Evolutionary conservation across 2,329 filamentous ascomycete genomes (phyloP), one percentile per base, ranked within the genome.

Genomic region (Pseudocercospora fuligena): DNA sequence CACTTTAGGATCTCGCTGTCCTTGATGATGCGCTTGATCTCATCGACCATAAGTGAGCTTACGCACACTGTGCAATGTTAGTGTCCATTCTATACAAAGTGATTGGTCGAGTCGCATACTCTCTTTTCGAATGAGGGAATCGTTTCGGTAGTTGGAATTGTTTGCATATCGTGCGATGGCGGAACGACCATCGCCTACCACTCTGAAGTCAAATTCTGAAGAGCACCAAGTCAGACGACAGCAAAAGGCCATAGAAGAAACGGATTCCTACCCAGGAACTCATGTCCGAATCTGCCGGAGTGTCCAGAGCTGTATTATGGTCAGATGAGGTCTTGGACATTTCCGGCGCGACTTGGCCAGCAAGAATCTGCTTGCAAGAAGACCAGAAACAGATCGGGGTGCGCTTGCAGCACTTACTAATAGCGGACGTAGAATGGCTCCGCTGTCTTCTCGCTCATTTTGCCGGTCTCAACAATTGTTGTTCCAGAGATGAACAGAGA

Each of bases 71-170:
- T 65, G 2, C 7, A 2, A 29, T 43, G 31, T 65, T n/a, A 60
- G 57, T n/a, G 33, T 43, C 51, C 23, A 27, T 23, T 27, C 47
- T 23, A 16, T 9, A 5, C 11, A 23, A 51, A 27, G 19, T 16
- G 5, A 51, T 25, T n/a, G 23, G 27, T 57, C 54, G 27, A 47
- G 51, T 33, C 53, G 69, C 93, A 74, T 85, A 97, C 95, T 99
- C 85, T 99, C 95, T 94, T 99, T 99, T 72, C 95, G 91, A 78
- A 99, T 99, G 73, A 99, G 84, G 70, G 94, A 97, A 79, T 99
- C 95, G 82, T 99, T 99, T 77, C 95, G 90, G 83, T 99, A 99
- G 82, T 99, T 99, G 65, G 94, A 98, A 82, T 99, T 99, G 86
- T 99, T 99, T 71, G 95, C 95, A 82, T 99, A 99, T 81, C 95